Evolutionary conservation across 176 grass and related monocot species (phyloP), one percentile per base, ranked within the genome.

Genomic region (barley (Hordeum vulgare)): DNA sequence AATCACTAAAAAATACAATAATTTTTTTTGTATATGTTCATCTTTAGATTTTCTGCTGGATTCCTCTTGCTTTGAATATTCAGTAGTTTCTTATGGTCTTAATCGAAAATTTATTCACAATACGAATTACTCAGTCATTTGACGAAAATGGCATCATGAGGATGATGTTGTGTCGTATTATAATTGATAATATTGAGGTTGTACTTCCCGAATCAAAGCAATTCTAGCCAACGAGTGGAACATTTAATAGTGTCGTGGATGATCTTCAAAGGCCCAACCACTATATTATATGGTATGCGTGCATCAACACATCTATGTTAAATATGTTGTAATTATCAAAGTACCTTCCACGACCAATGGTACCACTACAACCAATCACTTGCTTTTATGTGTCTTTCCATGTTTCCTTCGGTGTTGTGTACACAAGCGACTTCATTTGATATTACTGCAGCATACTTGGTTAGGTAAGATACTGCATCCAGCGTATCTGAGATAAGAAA

Each of bases 121-220:
- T 84, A 86, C 63, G 23, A 78, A 29, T 35, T 79, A 88, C 31
- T 74, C 86, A 66, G 90, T 91, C 62, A 76, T 31, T 89, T 25
- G 84, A 93, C 44, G 86, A 89, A 85, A 82, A 91, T 82, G 90
- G 86, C 47, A 88, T 93, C 60, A 28, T 92, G 18, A 89, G 82
- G 60, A 88, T 97, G 81, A 84, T 94, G 74, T 33, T 97, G 20
- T 97, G 95, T 67, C 86, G 86, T 17, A 90, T 92, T 29, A 91
- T 94, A 74, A 91, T 97, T 90, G 92, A 90, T 39, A 94, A 91
- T 63, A 57, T 85, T 86, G 95, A 97, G 76, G 59, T 86, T 74
- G 69, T 94, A 63, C 40, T 69, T 36, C 68, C 80, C 53, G 92
- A 90, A 85, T 93, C 95, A 53, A 77, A 88, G 57, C 95, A 93